Evolutionary conservation across 108 stramenopile species (phyloP), one percentile per base, ranked within the genome.

Genomic region (Skeletonema menzelii): DNA sequence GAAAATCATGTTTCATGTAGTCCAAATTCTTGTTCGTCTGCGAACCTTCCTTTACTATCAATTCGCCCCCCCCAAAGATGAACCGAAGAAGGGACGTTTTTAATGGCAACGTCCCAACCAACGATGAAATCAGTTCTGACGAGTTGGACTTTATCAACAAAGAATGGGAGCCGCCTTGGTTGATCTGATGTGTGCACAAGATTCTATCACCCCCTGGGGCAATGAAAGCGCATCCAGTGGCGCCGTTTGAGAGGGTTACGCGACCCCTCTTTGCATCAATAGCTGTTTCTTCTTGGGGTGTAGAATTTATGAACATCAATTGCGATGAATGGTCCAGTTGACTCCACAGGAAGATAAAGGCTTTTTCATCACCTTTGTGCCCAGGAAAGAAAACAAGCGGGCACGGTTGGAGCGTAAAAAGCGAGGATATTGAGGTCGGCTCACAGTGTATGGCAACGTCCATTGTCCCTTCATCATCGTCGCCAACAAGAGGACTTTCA

Each of bases 351-450:
- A 86, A 89, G 17, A 81, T 71, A 59, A 93, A 93, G n/a, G 85
- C 72, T 24, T 71, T 74, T 5, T 67, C 46, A 65, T 93, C 89
- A 8, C 92, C 92, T 11, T 40, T 30, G 32, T 17, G 55, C 55
- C 85, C 84, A 0, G 75, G 65, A 67, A 88, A 91, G 73, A 89
- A 91, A 20, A 91, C 87, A 59, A 94, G 77, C 27, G 90, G 92
- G 65, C 92, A 91, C 7, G 92, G 92, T 27, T 91, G 88, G 63
- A 94, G 60, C 38, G 82, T 70, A 34, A 72, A 63, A 70, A 88
- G 80, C 26, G 87, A 76, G 20, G 90, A 82, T 40, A 94, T 70
- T 30, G 60, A 66, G 49, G 88, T 70, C 8, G 79, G 63, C 63
- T 88, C 86, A 17, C 87, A 82, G 1, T 72, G 49, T 13, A 94